A percentile compares a stretch with the other conserved stretches of the same genome.
Evolutionary conservation across 2,329 filamentous ascomycete species (phyloP).

Genomic region (Furcasterigmium furcatum): DNA sequence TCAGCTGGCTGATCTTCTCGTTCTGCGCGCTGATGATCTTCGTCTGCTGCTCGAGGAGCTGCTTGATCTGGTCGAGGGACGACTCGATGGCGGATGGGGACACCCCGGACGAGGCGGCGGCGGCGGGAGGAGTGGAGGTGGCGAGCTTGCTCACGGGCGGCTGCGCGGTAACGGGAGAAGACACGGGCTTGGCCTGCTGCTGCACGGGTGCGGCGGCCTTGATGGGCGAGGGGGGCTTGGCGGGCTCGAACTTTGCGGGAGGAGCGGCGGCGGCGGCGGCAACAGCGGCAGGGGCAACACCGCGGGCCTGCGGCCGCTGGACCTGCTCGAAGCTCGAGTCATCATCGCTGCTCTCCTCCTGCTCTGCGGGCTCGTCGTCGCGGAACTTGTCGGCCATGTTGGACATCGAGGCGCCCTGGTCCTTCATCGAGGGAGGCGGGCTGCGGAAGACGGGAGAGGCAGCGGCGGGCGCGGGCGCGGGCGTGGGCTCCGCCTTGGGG

Average conservation of each 20-base stretch:
- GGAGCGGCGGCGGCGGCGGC: conserved; percentile 22
- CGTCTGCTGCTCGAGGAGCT: conserved; percentile 72
- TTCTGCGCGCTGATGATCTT: conserved; percentile 75
- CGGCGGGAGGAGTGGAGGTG: conserved; percentile 20
- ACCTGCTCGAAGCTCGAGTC: conserved; percentile 86
- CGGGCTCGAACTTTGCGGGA: conserved; percentile 31
- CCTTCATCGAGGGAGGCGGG: conserved; percentile 68
- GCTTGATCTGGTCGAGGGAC: conserved; percentile 73
- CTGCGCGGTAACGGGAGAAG: conserved; percentile 25
- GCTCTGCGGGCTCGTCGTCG: conserved; percentile 60
- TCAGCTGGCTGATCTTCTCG: conserved; percentile 68
- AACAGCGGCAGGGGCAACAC: conserved; percentile 24
- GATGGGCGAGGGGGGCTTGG: conserved; percentile 40
- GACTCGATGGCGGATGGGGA: conserved; percentile 47
- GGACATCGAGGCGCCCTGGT: conserved; percentile 85
- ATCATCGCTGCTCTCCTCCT: conserved; percentile 62
- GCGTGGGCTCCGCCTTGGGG: conserved; percentile 44
- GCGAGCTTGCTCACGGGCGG: conserved; percentile 11
- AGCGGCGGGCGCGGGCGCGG: conserved; percentile 42
- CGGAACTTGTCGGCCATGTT: conserved; percentile 83
- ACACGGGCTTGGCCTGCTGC: conserved; percentile 10
- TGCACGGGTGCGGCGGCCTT: conserved; percentile 29
- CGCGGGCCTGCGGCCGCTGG: conserved; percentile 68
- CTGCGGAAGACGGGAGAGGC: conserved; percentile 32
- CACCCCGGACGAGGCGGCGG: conserved; percentile 17